phyloP scores from a whole-genome alignment of 176 grass and related monocot genomes.

The Rhynchospora breviuscula region DNA sequence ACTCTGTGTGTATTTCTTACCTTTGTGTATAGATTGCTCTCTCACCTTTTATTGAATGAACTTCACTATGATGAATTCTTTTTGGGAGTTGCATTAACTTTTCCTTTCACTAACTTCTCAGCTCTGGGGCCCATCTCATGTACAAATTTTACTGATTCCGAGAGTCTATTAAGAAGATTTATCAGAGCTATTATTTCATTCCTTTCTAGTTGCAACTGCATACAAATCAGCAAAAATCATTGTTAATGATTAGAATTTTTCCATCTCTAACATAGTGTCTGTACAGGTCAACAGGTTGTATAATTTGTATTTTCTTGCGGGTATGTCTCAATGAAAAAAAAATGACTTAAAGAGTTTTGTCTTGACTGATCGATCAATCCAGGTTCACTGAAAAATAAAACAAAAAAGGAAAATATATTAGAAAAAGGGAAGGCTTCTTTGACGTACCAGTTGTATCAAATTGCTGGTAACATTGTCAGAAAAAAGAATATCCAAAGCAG shows the following conservation, averaged over 20 bases:
- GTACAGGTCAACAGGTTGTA: neutral
- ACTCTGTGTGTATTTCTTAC: no score
- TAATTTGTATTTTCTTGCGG: no score
- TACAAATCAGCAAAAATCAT: constrained; percentile 12
- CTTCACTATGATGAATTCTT: constrained; percentile 36
- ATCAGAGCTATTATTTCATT: constrained; percentile 90
- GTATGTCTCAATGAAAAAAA: neutral
- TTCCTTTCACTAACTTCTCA: constrained; percentile 49
- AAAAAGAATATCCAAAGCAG: constrained; percentile 92
- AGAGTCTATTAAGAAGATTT: constrained; percentile 89
- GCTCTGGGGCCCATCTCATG: constrained; percentile 58
- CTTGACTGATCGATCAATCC: neutral
- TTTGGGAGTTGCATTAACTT: constrained; percentile 27
- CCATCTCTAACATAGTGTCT: neutral
- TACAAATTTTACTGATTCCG: constrained; percentile 88
- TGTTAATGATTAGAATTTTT: neutral
- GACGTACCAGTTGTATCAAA: constrained; percentile 55
- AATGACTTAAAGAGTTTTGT: neutral
- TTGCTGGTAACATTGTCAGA: constrained; percentile 45
- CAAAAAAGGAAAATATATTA: neutral
- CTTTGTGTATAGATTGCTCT: no score
- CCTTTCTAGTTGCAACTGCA: constrained; percentile 83
- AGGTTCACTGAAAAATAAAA: neutral
- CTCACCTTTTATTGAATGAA: neutral
- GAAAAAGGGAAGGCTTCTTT: neutral